Conservation (phyloP, 148 eudicot species). For the Rhododendron molle region DNA sequence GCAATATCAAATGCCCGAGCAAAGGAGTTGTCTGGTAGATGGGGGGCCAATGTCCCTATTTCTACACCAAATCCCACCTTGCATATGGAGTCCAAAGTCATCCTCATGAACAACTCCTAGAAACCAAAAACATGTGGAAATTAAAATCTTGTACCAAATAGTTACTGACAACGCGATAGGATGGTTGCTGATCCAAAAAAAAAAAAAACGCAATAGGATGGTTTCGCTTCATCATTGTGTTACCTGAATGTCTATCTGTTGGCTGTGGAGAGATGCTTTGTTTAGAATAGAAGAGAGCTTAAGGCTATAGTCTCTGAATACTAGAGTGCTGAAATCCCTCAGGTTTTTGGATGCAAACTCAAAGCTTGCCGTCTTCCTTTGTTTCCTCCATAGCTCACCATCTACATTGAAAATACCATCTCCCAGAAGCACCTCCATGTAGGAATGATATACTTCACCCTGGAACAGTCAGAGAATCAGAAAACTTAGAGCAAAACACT, state of each 20-base stretch:
- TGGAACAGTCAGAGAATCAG: constrained; percentile 13
- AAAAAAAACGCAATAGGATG: no score
- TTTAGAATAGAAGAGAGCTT: constrained; percentile 60
- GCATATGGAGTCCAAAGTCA: constrained; percentile 96
- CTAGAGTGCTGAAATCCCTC: constrained; percentile 93
- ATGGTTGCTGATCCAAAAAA: neutral
- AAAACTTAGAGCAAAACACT: neutral
- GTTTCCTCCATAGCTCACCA: constrained; percentile 95
- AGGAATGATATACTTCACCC: constrained; percentile 96
- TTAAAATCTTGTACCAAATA: neutral
- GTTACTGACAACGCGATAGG: neutral
- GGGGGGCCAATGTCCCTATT: constrained; percentile 76
- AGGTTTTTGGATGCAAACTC: constrained; percentile 97
- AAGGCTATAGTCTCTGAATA: constrained; percentile 82
- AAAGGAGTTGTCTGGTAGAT: constrained; percentile 65
- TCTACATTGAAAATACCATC: constrained; percentile 91
- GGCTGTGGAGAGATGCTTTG: no score
- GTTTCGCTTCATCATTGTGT: no score
- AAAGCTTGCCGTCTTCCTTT: constrained; percentile 92
- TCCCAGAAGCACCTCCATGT: constrained; percentile 91
- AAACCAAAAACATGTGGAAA: neutral
- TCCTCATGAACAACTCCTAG: constrained; percentile 86
- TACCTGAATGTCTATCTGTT: no score
- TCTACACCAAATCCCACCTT: constrained; percentile 98
- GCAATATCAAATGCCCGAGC: constrained; percentile 85